phyloP scores from a whole-genome alignment of 2,329 filamentous ascomycete genomes.

The Paecilomyces formosus region DNA sequence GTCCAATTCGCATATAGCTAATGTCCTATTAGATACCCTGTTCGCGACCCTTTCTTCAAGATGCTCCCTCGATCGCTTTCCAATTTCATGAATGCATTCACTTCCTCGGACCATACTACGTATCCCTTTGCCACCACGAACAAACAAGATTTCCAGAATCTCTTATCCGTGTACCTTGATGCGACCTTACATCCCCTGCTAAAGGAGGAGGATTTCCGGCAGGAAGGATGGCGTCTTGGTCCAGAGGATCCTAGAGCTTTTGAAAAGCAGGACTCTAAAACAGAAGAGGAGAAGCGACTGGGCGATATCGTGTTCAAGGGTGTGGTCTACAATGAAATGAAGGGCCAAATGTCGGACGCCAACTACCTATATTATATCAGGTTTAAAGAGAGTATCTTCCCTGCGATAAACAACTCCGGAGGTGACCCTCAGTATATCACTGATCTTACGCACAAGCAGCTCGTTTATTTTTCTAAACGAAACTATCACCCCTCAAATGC shows the following conservation, averaged over 20 bases:
- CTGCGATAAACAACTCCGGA: constrained; percentile 90
- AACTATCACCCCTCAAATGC: constrained; percentile 98
- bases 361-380: constrained; percentile 93
- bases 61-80: constrained; percentile 98
- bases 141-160: constrained; percentile 85
- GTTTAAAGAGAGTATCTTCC: constrained; percentile 91
- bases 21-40: constrained; percentile 63
- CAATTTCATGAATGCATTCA: constrained; percentile 99
- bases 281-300: constrained; percentile 56
- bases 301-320: constrained; percentile 74
- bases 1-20: constrained; percentile 6
- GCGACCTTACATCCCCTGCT: constrained; percentile 84
- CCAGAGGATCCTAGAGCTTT: constrained; percentile 73
- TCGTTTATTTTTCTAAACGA: constrained; percentile 79
- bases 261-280: constrained; percentile 36
- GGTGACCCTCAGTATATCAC: constrained; percentile 96
- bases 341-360: constrained; percentile 96
- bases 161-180: constrained; percentile 94
- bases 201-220: constrained; percentile 84
- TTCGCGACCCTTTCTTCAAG: constrained; percentile 98
- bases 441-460: constrained; percentile 82
- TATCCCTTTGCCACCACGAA: constrained; percentile 99
- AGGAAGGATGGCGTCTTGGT: constrained; percentile 94
- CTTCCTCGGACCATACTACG: constrained; percentile 89
- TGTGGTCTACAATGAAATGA: constrained; percentile 99